Percentiles rank a stretch among this genome's conserved stretches.
These are phyloP conservation scores for Ilyonectria sp. DNA, from an alignment of 2,329 filamentous ascomycete species.

Conservation along the genomic window DNA sequence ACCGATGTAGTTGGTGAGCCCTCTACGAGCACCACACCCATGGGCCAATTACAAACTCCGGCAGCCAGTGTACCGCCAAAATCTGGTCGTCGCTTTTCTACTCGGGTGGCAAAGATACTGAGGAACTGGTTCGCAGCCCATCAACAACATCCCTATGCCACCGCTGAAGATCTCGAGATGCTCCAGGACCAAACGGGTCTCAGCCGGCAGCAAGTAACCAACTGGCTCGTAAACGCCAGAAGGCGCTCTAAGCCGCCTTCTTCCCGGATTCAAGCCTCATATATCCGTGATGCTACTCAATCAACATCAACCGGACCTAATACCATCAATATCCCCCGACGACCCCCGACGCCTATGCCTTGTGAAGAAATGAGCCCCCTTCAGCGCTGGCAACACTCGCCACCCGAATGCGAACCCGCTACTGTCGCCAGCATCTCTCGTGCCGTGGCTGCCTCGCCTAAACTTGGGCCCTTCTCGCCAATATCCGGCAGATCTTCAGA, in stretches of 20 bases:
- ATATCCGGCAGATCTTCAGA: conserved; percentile 55
- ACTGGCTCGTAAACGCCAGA: conserved; percentile 91
- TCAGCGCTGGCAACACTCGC: conserved; percentile 52
- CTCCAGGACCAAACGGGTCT: conserved; percentile 82
- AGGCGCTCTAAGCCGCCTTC: conserved; percentile 75
- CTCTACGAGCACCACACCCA: not conserved
- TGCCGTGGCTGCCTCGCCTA: conserved; percentile 37
- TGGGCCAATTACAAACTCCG: not conserved
- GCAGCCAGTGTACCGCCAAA: too few species aligned
- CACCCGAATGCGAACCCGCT: conserved; percentile 51
- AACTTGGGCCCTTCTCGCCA: conserved; percentile 58
- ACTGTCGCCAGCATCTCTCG: conserved; percentile 48
- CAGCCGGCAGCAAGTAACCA: conserved; percentile 83
- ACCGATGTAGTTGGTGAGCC: not conserved
- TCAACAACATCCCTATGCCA: conserved; percentile 84
- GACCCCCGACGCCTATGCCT: conserved; percentile 52
- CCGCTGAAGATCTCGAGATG: conserved; percentile 83
- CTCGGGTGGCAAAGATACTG: conserved; percentile 15
- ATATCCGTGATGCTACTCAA: not conserved
- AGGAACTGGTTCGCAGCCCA: conserved; percentile 79
- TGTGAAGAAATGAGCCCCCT: conserved; percentile 45
- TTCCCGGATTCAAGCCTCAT: not conserved
- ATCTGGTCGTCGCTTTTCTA: too few species aligned
- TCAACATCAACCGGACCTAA: not conserved
- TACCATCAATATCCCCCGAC: conserved; percentile 70